These are phyloP conservation scores for Colletotrichum sp. DNA, from an alignment of 2,329 filamentous ascomycete species.

Conservation along the genomic window DNA sequence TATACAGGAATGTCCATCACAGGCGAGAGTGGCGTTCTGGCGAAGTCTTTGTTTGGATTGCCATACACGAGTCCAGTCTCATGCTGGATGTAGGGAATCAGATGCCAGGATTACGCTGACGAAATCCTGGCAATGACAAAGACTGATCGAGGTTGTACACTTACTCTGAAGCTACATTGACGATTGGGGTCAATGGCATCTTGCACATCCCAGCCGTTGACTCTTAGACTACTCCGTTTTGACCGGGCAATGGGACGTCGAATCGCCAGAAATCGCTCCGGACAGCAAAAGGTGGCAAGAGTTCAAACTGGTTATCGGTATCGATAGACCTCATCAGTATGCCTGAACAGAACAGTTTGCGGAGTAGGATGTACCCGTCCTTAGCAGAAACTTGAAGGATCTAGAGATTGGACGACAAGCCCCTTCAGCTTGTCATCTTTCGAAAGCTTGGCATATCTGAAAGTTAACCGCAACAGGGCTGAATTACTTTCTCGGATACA, in stretches of 20 bases:
- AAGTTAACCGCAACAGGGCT: neutral
- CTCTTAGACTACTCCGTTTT: neutral
- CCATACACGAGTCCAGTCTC: neutral
- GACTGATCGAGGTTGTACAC: neutral
- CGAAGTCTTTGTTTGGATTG: neutral
- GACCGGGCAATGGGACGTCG: accelerated
- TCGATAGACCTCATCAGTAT: neutral
- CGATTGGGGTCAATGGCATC: neutral
- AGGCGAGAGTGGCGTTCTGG: neutral
- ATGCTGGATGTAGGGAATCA: neutral
- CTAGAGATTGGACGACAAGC: neutral
- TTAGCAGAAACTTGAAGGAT: neutral
- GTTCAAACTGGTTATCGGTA: neutral
- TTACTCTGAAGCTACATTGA: neutral
- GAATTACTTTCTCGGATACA: neutral
- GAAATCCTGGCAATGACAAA: neutral
- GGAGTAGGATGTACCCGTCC: neutral
- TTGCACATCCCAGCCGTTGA: neutral
- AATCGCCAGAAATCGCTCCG: neutral
- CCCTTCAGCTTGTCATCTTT: neutral
- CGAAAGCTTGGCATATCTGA: neutral
- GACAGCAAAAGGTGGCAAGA: neutral
- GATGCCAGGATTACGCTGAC: neutral
- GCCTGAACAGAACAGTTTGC: neutral
- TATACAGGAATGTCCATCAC: neutral